These are phyloP conservation scores for Claviceps citrina DNA, from an alignment of 2,329 filamentous ascomycete species.

Conservation along the genomic window DNA sequence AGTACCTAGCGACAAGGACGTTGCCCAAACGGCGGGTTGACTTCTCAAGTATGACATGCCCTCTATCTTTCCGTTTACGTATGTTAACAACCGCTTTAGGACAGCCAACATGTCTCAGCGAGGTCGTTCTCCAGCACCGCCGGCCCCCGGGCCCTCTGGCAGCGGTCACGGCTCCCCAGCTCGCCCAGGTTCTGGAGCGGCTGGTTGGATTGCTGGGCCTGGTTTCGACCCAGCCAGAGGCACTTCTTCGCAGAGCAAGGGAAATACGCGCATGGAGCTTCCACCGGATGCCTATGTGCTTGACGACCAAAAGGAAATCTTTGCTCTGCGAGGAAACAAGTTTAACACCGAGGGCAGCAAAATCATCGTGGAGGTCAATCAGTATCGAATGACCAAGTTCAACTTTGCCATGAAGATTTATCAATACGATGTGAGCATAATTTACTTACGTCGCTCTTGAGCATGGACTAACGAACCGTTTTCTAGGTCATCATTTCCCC, in stretches of 20 bases:
- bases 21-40: background rate
- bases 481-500: slow-evolving; percentile 50
- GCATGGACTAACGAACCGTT: background rate
- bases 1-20: background rate
- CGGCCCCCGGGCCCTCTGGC: slow-evolving; percentile 2
- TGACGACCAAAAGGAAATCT: slow-evolving; percentile 19
- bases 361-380: slow-evolving; percentile 50
- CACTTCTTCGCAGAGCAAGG: slow-evolving; percentile 15
- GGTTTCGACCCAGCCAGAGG: slow-evolving; percentile 31
- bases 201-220: slow-evolving; percentile 16
- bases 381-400: slow-evolving; percentile 51
- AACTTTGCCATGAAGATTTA: slow-evolving; percentile 46
- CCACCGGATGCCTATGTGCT: slow-evolving; percentile 39
- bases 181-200: slow-evolving; percentile 2
- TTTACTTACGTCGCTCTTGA: background rate
- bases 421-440: slow-evolving; percentile 66
- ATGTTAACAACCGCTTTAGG: background rate
- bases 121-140: slow-evolving; percentile 14
- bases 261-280: slow-evolving; percentile 37
- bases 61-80: background rate
- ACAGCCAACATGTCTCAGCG: slow-evolving; percentile 18
- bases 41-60: background rate
- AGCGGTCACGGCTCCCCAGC: background rate
- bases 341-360: slow-evolving; percentile 44
- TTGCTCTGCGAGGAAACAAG: slow-evolving; percentile 19